These are phyloP conservation scores for Malus hybrid DNA, from an alignment of 331 rosid genomes.

Conservation along the genomic window DNA sequence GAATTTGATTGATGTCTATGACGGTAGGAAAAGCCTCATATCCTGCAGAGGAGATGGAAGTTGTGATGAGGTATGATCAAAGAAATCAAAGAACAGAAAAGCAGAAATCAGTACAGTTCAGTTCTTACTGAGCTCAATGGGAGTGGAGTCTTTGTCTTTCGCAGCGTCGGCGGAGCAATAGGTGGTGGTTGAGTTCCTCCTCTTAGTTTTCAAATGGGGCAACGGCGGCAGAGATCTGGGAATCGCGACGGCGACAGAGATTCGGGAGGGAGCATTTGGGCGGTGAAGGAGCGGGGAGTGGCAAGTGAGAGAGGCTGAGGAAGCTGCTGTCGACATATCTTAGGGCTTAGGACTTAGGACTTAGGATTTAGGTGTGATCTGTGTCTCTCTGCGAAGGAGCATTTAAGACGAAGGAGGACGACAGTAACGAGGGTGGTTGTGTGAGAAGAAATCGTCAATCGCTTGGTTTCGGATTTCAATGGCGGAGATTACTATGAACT, in stretches of 20 bases:
- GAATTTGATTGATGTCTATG: conserved; percentile 85
- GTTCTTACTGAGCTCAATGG: conserved; percentile 49
- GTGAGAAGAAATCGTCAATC: background rate
- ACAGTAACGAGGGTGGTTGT: background rate
- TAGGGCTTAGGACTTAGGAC: background rate
- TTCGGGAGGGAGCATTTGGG: background rate
- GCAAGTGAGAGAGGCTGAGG: conserved; percentile 9
- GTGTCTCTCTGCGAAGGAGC: background rate
- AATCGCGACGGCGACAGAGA: conserved; percentile 5
- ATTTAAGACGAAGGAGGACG: background rate
- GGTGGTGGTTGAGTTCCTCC: conserved; percentile 15
- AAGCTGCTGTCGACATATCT: conserved; percentile 1
- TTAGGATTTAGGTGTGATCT: background rate
- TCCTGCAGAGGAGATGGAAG: conserved; percentile 25
- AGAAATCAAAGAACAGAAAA: background rate
- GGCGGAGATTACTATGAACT: background rate
- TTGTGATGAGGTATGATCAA: background rate
- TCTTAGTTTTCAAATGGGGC: conserved; percentile 14
- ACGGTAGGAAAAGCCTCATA: conserved; percentile 69
- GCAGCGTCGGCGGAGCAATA: conserved; percentile 31
- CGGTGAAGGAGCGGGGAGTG: conserved; percentile 9
- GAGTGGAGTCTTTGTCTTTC: conserved; percentile 27
- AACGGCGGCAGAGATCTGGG: conserved; percentile 20
- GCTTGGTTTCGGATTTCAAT: background rate
- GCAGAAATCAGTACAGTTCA: background rate